Evolutionary conservation across 2,329 filamentous ascomycete species (phyloP).

Genomic region (Parastagonospora avenae): DNA sequence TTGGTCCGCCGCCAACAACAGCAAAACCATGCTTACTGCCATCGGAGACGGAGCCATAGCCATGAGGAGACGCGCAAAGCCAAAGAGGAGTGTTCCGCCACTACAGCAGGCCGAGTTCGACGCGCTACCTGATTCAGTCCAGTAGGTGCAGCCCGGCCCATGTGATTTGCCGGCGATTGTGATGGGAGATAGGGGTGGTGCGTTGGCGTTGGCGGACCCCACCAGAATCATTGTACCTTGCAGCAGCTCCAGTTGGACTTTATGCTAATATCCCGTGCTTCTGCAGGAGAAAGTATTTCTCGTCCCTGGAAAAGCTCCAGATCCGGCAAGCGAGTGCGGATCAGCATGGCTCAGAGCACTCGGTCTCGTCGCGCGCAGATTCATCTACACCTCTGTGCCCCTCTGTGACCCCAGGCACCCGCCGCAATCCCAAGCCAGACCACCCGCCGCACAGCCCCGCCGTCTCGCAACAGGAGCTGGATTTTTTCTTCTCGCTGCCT

Average conservation of each 20-base stretch:
- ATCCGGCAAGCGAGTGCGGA: slow-evolving; percentile 56
- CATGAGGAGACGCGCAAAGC: slow-evolving; percentile 32
- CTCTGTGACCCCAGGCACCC: slow-evolving; percentile 23
- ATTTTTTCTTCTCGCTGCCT: slow-evolving; percentile 73
- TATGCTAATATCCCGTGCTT: slow-evolving; percentile 27
- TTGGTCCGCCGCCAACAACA: not conserved
- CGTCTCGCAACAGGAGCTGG: slow-evolving; percentile 61
- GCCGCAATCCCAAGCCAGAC: slow-evolving; percentile 43
- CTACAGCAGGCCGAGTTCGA: slow-evolving; percentile 49
- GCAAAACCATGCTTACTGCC: slow-evolving; percentile 6
- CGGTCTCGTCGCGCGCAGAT: slow-evolving; percentile 31
- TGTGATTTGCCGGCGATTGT: slow-evolving; percentile 16
- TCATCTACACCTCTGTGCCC: slow-evolving; percentile 24
- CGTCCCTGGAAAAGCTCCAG: slow-evolving; percentile 71
- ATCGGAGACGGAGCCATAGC: slow-evolving; percentile 12
- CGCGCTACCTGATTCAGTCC: slow-evolving; percentile 49
- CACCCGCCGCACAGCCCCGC: slow-evolving; percentile 35
- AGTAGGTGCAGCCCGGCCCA: slow-evolving; percentile 41
- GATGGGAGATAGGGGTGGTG: slow-evolving; percentile 28
- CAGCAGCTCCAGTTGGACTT: slow-evolving; percentile 17
- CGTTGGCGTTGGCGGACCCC: slow-evolving; percentile 31
- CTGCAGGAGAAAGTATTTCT: slow-evolving; percentile 69
- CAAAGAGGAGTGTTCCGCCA: slow-evolving; percentile 25
- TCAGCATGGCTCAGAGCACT: slow-evolving; percentile 25
- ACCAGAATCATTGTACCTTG: slow-evolving; percentile 33